phyloP scores from a whole-genome alignment of 2,329 filamentous ascomycete genomes.

The Chaetomiaceae sp. region DNA sequence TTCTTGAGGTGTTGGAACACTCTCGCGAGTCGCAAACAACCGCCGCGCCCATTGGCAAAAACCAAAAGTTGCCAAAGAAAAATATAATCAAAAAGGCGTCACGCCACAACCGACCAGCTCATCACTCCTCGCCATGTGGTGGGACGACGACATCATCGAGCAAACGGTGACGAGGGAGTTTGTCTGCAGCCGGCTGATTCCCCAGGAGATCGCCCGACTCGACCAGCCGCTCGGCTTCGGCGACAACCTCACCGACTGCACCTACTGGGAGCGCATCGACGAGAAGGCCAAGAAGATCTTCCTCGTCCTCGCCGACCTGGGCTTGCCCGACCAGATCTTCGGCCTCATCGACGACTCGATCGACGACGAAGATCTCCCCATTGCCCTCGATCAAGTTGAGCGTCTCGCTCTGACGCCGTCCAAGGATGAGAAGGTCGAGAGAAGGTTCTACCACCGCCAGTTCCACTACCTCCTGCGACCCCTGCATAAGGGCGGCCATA shows the following conservation, averaged over 20 bases:
- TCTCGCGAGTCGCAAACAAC: no score
- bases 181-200: conserved; percentile 59
- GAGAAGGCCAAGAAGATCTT: conserved; percentile 65
- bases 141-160: conserved; percentile 66
- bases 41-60: no score
- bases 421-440: conserved; percentile 59
- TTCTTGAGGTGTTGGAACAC: no score
- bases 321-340: conserved; percentile 69
- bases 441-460: conserved; percentile 65
- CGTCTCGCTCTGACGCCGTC: conserved; percentile 56
- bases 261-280: conserved; percentile 75
- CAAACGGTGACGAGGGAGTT: conserved; percentile 64
- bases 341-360: conserved; percentile 69
- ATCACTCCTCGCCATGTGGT: conserved; percentile 46
- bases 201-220: conserved; percentile 58
- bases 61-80: no score
- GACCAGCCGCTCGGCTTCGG: conserved; percentile 62
- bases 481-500: conserved; percentile 55
- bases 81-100: no score
- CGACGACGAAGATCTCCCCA: conserved; percentile 71
- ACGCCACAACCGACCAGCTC: no score
- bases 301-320: conserved; percentile 64
- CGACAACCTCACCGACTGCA: conserved; percentile 63
- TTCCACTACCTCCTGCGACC: conserved; percentile 65
- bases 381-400: conserved; percentile 60